A percentile compares a stretch with the other conserved stretches of the same genome.
Evolutionary conservation across 768 basidiomycete genomes (phyloP).

Genomic region (Basidioascus undulatus): DNA sequence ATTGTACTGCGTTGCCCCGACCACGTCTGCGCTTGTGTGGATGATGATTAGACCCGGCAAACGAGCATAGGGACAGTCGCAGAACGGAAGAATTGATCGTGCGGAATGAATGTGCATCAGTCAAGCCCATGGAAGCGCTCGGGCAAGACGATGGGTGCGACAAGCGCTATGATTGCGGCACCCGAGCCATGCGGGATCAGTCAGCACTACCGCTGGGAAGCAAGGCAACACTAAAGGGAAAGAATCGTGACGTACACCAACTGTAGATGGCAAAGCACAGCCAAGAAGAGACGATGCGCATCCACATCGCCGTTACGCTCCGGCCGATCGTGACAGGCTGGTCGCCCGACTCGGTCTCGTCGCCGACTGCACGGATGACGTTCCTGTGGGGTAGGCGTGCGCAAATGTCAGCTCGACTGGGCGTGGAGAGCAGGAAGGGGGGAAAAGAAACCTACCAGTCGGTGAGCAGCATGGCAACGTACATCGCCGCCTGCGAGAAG

Average conservation of each 20-base stretch:
- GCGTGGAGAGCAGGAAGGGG: neutral
- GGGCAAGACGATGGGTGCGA: constrained; percentile 75
- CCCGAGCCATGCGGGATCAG: constrained; percentile 64
- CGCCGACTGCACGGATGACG: constrained; percentile 9
- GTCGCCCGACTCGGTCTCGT: constrained; percentile 11
- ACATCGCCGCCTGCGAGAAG: constrained; percentile 88
- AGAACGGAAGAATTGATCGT: too few relatives aligned
- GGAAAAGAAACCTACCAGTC: constrained; percentile 47
- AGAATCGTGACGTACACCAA: constrained; percentile 16
- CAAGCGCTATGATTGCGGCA: too few relatives aligned
- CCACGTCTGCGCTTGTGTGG: too few relatives aligned
- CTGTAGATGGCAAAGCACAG: constrained; percentile 41
- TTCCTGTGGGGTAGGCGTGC: constrained; percentile 13
- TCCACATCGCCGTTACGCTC: constrained; percentile 97
- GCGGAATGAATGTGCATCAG: too few relatives aligned
- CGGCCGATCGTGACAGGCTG: constrained; percentile 62
- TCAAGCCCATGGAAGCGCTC: too few relatives aligned
- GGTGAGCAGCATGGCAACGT: constrained; percentile 85
- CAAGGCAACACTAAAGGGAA: neutral
- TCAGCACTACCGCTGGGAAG: neutral
- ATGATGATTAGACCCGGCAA: too few relatives aligned
- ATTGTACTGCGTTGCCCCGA: too few relatives aligned
- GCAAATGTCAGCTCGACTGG: neutral
- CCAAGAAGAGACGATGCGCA: constrained; percentile 91
- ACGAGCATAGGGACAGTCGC: too few relatives aligned